Evolutionary conservation across 441 rosid genomes (phyloP).

Genomic region (Hypseocharis bilobata): DNA sequence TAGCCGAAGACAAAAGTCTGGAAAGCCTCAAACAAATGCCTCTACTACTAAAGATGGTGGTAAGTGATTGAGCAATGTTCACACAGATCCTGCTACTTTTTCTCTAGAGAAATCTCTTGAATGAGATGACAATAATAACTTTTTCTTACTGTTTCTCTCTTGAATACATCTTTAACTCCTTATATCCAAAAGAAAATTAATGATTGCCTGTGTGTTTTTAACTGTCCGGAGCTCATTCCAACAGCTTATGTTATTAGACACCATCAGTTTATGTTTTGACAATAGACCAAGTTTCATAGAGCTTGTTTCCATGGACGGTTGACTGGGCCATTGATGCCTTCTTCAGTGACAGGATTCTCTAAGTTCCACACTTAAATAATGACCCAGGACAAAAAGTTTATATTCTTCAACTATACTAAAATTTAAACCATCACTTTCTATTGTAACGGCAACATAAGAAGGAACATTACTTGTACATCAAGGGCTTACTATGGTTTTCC

Average conservation of each 20-base stretch:
- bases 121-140: background rate
- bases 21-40: slow-evolving; percentile 25
- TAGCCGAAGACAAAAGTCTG: slow-evolving; percentile 20
- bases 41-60: slow-evolving; percentile 32
- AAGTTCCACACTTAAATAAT: too few species aligned
- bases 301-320: background rate
- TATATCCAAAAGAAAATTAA: background rate
- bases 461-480: background rate
- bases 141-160: background rate
- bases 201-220: background rate
- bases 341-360: background rate
- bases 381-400: background rate
- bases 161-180: background rate
- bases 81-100: background rate
- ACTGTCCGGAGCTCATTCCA: background rate
- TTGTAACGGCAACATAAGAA: background rate
- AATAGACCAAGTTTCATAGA: background rate
- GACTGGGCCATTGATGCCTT: background rate
- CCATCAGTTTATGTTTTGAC: background rate
- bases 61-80: slow-evolving; percentile 33
- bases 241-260: background rate
- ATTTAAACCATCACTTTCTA: background rate
- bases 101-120: background rate
- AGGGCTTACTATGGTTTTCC: background rate
- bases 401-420: background rate